A percentile compares a stretch with the other conserved stretches of the same genome.
phyloP scores from a whole-genome alignment of 495 filamentous ascomycete genomes.

The Cercophora newfieldiana region DNA sequence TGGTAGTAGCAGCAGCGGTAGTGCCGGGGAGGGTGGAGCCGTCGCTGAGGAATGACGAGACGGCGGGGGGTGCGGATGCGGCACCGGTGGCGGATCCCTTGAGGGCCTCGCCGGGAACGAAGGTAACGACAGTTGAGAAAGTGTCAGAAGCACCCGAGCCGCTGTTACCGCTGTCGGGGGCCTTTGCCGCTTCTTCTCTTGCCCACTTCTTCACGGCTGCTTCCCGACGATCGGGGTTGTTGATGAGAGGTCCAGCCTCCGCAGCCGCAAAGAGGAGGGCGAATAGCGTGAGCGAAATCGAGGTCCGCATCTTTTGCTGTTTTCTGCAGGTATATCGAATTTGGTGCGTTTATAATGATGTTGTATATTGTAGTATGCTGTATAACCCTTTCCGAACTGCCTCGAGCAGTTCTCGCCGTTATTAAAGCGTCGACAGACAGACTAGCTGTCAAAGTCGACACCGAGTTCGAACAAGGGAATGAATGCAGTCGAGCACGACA shows the following conservation, averaged over 20 bases:
- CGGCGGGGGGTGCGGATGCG: neutral
- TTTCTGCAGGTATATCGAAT: neutral
- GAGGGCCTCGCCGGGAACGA: slow-evolving; percentile 7
- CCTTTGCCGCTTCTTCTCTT: slow-evolving; percentile 9
- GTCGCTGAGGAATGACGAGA: neutral
- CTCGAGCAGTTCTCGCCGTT: slow-evolving; percentile 1
- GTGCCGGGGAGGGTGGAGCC: neutral
- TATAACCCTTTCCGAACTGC: too few relatives aligned
- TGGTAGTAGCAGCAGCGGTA: neutral
- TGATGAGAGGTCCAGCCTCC: slow-evolving; percentile 34
- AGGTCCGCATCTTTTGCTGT: slow-evolving; percentile 27
- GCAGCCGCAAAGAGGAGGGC: slow-evolving; percentile 19
- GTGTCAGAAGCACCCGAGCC: neutral
- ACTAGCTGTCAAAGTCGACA: slow-evolving; percentile 3
- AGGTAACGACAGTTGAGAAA: slow-evolving; percentile 4
- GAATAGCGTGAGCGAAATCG: slow-evolving; percentile 16
- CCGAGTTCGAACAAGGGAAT: neutral
- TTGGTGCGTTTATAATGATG: slow-evolving; percentile 1
- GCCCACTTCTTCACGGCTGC: slow-evolving; percentile 1
- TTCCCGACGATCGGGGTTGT: neutral
- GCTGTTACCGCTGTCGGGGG: slow-evolving; percentile 1
- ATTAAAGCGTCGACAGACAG: neutral
- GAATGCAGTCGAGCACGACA: slow-evolving; percentile 5
- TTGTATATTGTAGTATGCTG: neutral
- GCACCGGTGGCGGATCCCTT: neutral